Evolutionary conservation across 2,329 filamentous ascomycete genomes (phyloP), one percentile per base, ranked within the genome.

Genomic region (Hirsutella minnesotensis): DNA sequence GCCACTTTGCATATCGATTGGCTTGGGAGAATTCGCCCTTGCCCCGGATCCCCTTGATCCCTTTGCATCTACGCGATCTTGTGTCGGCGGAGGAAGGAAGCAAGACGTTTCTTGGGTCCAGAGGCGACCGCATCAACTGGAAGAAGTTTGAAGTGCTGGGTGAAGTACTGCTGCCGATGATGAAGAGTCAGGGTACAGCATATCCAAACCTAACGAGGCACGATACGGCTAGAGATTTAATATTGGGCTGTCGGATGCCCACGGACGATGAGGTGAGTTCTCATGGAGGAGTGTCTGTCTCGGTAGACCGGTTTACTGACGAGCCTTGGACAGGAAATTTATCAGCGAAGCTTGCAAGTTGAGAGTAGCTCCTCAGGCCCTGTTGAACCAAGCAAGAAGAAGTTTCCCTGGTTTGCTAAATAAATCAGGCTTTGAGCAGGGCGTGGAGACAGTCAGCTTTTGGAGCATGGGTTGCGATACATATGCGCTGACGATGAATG

Each of bases 111-210:
- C 69, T 96, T 2, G 86, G 84, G 8, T 72, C 76, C 2, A 73
- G 78, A 46, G 77, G 72, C 49, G 77, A 86, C 48, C 73, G 86
- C 41, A 86, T 98, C 58, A 96, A 96, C 59, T 98, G 92, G 92
- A 88, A 83, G 63, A 98, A 98, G 59, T 98, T 96, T 55, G 90
- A 96, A 62, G 83, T 98, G 27, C 80, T 96, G 63, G 89, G 89
- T 7, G 90, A 96, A 53, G 85, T 95, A 5, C 75, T 96, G 42
- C 70, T 95, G 46, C 83, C 86, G 2, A 81, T 98, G 43, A 94
- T 95, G 75, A 83, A 82, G 63, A 95, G 90, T 55, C 89, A 96
- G 62, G 84, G 85, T 42, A 79, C 79, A 39, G 81, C 87, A 5
- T 95, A 95, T 53, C 76, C 79, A 21, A 83, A 81, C 47, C 67